phyloP scores from a whole-genome alignment of 2,329 filamentous ascomycete species.

The Trichoderma afroharzianum region DNA sequence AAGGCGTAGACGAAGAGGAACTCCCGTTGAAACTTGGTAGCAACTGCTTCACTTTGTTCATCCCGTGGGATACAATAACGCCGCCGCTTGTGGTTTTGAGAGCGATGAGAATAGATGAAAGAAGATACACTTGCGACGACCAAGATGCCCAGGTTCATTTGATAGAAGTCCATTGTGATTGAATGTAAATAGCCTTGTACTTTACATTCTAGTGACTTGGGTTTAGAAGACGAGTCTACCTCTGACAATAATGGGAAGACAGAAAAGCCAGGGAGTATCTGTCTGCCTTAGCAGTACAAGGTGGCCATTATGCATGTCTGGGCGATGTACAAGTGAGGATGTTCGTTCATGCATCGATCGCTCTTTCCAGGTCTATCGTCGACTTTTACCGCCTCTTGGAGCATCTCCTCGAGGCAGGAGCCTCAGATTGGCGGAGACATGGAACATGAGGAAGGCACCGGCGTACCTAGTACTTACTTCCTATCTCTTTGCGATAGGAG shows the following conservation, averaged over 20 bases:
- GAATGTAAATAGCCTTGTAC: neutral
- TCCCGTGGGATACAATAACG: neutral
- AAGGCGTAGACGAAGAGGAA: constrained; percentile 27
- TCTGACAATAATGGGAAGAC: neutral
- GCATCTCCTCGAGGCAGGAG: neutral
- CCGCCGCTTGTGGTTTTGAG: neutral
- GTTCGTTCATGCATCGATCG: neutral
- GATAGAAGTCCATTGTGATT: constrained; percentile 16
- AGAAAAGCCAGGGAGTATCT: neutral
- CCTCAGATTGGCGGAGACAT: neutral
- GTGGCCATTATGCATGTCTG: neutral
- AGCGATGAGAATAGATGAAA: constrained; percentile 25
- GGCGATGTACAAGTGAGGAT: neutral
- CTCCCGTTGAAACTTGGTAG: neutral
- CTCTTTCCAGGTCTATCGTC: neutral
- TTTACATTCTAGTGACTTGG: neutral
- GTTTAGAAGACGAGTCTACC: neutral
- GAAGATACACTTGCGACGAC: constrained; percentile 21
- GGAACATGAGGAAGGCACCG: neutral
- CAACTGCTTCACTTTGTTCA: neutral
- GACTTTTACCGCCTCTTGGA: neutral
- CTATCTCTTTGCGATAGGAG: neutral
- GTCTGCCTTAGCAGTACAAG: neutral
- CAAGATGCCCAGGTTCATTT: neutral
- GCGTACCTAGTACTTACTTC: neutral